Conservation (phyloP, 768 basidiomycete genomes). For the Tricholoma terreum region DNA sequence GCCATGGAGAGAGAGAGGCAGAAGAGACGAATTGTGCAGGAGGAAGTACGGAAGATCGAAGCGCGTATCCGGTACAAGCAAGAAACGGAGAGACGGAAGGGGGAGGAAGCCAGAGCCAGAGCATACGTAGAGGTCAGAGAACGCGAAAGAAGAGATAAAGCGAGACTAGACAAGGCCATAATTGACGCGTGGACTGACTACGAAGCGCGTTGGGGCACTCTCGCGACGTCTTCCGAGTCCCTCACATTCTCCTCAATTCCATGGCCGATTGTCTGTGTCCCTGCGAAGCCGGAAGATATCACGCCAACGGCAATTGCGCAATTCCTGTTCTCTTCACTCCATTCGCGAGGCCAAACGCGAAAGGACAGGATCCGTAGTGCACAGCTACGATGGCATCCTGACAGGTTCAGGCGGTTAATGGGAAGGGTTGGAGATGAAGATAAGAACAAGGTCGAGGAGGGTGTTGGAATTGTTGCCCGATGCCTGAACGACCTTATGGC, state of each 20-base stretch:
- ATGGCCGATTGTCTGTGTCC: slow-evolving; percentile 58
- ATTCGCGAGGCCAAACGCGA: slow-evolving; percentile 54
- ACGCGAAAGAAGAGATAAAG: slow-evolving; percentile 42
- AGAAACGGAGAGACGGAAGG: slow-evolving; percentile 45
- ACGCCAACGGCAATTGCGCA: slow-evolving; percentile 47
- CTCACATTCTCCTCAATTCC: slow-evolving; percentile 64
- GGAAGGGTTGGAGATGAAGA: slow-evolving; percentile 52
- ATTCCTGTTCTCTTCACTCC: slow-evolving; percentile 65
- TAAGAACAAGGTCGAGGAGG: slow-evolving; percentile 51
- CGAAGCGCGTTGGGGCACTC: slow-evolving; percentile 60
- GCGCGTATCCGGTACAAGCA: slow-evolving; percentile 46
- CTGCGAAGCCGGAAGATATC: slow-evolving; percentile 47
- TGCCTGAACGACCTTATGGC: slow-evolving; percentile 66
- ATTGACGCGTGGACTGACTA: slow-evolving; percentile 60
- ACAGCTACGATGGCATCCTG: slow-evolving; percentile 79
- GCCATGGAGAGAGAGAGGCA: slow-evolving; percentile 46
- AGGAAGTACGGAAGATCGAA: slow-evolving; percentile 55
- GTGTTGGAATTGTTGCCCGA: slow-evolving; percentile 62
- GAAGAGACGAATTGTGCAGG: slow-evolving; percentile 45
- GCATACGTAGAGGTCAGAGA: slow-evolving; percentile 37
- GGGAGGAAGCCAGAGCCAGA: slow-evolving; percentile 47
- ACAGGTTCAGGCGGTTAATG: slow-evolving; percentile 63
- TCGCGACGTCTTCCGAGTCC: slow-evolving; percentile 42
- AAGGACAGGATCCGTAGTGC: slow-evolving; percentile 68
- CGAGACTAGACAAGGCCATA: slow-evolving; percentile 41